These are phyloP conservation scores for Coprinopsis cinerea DNA, from an alignment of 768 basidiomycete genomes.

Conservation along the genomic window DNA sequence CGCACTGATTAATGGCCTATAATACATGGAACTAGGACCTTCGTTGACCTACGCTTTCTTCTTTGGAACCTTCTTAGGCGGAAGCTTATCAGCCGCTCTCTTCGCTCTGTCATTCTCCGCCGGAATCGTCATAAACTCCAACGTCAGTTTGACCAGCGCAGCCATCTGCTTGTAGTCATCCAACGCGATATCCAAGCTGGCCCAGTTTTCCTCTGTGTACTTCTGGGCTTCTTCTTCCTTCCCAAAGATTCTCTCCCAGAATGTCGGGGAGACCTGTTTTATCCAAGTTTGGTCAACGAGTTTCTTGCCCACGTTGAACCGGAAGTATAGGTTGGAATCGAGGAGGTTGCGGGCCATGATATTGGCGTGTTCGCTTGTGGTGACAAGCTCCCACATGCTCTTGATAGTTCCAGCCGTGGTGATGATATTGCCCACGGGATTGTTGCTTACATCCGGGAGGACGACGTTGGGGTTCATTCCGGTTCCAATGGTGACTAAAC, in stretches of 20 bases:
- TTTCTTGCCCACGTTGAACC: conserved; percentile 21
- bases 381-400: conserved; percentile 16
- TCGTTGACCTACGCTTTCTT: background rate
- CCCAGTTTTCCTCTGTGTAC: conserved; percentile 19
- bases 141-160: conserved; percentile 13
- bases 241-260: conserved; percentile 12
- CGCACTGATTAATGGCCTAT: too few relatives aligned
- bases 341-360: conserved; percentile 13
- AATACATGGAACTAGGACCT: too few relatives aligned
- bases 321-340: conserved; percentile 17
- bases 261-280: conserved; percentile 15
- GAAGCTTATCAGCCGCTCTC: conserved; percentile 10
- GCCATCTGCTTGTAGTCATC: conserved; percentile 17
- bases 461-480: conserved; percentile 19
- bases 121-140: conserved; percentile 10
- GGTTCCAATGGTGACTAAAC: conserved; percentile 22
- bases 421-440: conserved; percentile 10
- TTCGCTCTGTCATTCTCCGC: conserved; percentile 10
- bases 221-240: conserved; percentile 8
- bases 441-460: conserved; percentile 12
- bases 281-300: conserved; percentile 19
- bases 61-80: conserved; percentile 4
- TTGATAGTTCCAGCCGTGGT: conserved; percentile 9
- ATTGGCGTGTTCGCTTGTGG: conserved; percentile 16
- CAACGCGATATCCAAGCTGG: conserved; percentile 15